Percentiles rank a stretch among this genome's conserved stretches.
Conservation (phyloP, 371 early-diverging fungal species). For the Choanephora cucurbitarum region DNA sequence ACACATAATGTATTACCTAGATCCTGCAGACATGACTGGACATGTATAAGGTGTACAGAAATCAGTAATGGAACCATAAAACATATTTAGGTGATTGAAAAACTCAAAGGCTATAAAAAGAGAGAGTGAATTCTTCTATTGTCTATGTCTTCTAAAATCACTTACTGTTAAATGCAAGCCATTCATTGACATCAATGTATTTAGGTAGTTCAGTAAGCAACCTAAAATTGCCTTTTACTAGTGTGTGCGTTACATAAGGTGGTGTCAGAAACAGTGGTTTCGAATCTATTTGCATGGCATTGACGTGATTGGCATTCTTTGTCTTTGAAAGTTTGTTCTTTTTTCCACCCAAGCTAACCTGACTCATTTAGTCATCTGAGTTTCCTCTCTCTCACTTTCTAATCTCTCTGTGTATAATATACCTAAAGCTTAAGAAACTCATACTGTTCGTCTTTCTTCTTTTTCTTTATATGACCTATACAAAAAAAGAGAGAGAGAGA, state of each 20-base stretch:
- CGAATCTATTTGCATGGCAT: neutral
- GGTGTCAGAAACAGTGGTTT: conserved; percentile 77
- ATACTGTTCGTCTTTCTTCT: conserved; percentile 10
- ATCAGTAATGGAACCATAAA: conserved; percentile 89
- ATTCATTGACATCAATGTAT: conserved; percentile 91
- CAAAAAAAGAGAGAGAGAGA: conserved; percentile 1
- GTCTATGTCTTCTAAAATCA: conserved; percentile 33
- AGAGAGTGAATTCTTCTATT: neutral
- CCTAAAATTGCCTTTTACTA: conserved; percentile 90
- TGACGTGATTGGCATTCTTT: conserved; percentile 6
- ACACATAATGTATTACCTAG: conserved; percentile 52
- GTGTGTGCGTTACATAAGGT: conserved; percentile 77
- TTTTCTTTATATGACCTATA: neutral
- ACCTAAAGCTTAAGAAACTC: conserved; percentile 43
- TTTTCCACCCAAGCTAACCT: conserved; percentile 22
- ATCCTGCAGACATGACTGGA: conserved; percentile 88
- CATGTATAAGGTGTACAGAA: conserved; percentile 85
- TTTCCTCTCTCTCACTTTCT: neutral
- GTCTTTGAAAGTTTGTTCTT: conserved; percentile 15
- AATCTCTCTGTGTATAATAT: too few species aligned
- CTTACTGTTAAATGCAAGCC: conserved; percentile 90
- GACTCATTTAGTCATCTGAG: neutral
- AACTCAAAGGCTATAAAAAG: conserved; percentile 79
- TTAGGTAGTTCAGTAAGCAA: conserved; percentile 87
- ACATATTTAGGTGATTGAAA: conserved; percentile 91